Conservation (phyloP, 129 eudicot genomes). For the Saposhnikovia divaricata region DNA sequence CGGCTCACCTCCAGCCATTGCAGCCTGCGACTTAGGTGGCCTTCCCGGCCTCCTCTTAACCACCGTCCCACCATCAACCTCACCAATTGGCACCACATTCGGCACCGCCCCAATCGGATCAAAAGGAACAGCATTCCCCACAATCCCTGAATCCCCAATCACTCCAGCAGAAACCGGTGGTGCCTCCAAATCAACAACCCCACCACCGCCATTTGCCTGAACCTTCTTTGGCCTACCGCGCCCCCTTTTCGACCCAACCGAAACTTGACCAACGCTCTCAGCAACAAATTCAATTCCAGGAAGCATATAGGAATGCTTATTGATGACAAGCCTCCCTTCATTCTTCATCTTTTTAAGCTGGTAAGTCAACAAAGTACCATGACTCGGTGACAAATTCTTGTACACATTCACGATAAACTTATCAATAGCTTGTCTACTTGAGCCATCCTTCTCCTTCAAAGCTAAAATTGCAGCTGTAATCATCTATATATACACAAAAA, state of each 20-base stretch:
- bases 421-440: constrained; percentile 65
- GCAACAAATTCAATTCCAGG: constrained; percentile 27
- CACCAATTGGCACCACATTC: not conserved
- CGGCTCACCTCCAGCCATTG: not conserved
- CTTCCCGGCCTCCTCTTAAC: not conserved
- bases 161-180: not conserved
- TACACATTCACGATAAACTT: constrained; percentile 50
- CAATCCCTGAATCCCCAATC: not conserved
- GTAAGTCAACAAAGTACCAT: constrained; percentile 52
- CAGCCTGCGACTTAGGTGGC: not conserved
- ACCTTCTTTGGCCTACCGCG: constrained; percentile 3
- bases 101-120: constrained; percentile 1
- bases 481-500: constrained; percentile 39
- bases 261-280: not conserved
- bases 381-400: constrained; percentile 38
- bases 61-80: not conserved
- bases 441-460: constrained; percentile 61
- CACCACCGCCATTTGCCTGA: not conserved
- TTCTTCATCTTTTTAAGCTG: constrained; percentile 53
- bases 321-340: constrained; percentile 55
- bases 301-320: constrained; percentile 66
- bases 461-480: constrained; percentile 58
- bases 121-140: not conserved
- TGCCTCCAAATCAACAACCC: not conserved
- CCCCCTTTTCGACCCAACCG: constrained; percentile 22